Percentiles rank a stretch among this genome's conserved stretches.
Conservation (phyloP, 441 rosid species). For the Gossypium davidsonii region DNA sequence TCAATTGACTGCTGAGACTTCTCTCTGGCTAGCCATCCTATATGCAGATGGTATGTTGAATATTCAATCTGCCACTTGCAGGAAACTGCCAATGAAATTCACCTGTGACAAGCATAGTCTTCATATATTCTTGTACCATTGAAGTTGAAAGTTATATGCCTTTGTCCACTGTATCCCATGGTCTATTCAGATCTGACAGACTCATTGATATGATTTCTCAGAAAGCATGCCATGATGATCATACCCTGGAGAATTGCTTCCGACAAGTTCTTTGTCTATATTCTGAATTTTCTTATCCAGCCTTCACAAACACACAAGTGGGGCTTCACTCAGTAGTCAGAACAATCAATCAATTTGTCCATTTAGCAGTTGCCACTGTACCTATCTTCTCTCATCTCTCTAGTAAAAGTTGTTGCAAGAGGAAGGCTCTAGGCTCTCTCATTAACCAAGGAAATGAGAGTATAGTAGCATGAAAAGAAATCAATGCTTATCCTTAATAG, state of each 20-base stretch:
- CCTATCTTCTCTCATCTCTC: neutral
- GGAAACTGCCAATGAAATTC: slow-evolving; percentile 11
- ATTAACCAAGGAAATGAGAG: neutral
- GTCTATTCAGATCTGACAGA: neutral
- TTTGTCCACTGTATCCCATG: neutral
- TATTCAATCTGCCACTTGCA: slow-evolving; percentile 13
- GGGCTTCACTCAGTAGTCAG: neutral
- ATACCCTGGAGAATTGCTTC: neutral
- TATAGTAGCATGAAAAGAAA: no score
- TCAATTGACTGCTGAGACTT: neutral
- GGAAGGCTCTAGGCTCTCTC: neutral
- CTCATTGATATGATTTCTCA: neutral
- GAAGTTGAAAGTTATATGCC: slow-evolving; percentile 1
- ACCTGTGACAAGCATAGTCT: neutral
- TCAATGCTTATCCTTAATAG: no score
- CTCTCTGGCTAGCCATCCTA: neutral
- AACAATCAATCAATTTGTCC: slow-evolving; percentile 1
- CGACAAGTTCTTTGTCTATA: slow-evolving; percentile 1
- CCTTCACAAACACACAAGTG: neutral
- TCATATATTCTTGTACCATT: neutral
- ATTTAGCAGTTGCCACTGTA: slow-evolving; percentile 2
- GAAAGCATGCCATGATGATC: neutral
- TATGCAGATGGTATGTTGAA: slow-evolving; percentile 1
- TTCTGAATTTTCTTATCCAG: neutral
- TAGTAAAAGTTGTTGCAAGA: neutral